Base-by-base conservation (phyloP, 805 yeast species). In the Blastobotrys terrestris region DNA sequence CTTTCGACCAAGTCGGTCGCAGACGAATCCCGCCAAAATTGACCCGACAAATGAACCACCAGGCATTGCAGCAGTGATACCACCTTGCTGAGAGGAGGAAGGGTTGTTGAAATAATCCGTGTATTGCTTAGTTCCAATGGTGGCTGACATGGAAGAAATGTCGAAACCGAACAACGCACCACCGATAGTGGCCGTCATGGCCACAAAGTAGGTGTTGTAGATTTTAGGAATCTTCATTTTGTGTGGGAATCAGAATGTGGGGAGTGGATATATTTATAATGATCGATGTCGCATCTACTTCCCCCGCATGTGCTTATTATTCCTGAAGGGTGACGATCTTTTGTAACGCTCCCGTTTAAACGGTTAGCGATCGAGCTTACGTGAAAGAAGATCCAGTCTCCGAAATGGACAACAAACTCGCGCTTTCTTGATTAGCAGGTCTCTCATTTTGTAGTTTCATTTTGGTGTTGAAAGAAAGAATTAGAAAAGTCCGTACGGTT, bases 121-220 rank as follows among this genome's bases (percentile, higher is more conserved):
- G 65, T 87, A 87, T n/a, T 72, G 69, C 0, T 65, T 67, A 8
- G 76, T 68, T 1, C 75, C 73, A 44, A 87, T 72, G 60, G 86
- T 85, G 2, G 87, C 83, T 1, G 90, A 78, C 72, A 87, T 78
- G 0, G 95, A 85, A 1, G 92, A 80, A 51, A 85, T 81, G 66
- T 88, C 96, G 63, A 85, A 79, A 52, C 95, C 95, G 67, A 85
- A 80, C 66, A 87, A 75, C 69, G 81, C 70, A 44, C 91, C 92
- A 44, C 87, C 85, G 22, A 85, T 65, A 53, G 87, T 76, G 48
- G 89, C 75, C 39, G 83, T 74, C 16, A 66, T 58, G 13, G 85
- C 78, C 50, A 83, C 78, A 39, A 77, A 61, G 63, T 76, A 81
- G 21, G 83, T 78, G 66, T 84, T 84, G 67, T 78, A 72, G 42